Percentiles rank a stretch among this genome's conserved stretches.
Conservation (phyloP, 805 yeast genomes). For the Metschnikowia dekortorum region DNA sequence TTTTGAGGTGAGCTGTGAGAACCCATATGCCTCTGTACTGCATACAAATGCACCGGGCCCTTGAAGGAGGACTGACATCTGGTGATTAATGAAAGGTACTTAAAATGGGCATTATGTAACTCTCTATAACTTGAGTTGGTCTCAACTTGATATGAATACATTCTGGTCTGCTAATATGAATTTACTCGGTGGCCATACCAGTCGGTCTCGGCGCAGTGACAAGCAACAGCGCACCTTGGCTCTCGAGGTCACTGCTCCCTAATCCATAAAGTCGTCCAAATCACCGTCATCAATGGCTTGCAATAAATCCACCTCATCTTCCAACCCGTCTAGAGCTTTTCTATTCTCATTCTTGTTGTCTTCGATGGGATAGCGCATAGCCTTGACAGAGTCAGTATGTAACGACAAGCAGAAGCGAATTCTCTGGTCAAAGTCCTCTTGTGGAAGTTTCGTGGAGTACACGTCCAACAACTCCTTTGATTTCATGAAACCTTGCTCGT, state of each 20-base stretch:
- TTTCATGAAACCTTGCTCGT: slow-evolving; percentile 86
- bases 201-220: too few species aligned
- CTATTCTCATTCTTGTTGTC: slow-evolving; percentile 28
- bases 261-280: slow-evolving; percentile 46
- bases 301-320: slow-evolving; percentile 40
- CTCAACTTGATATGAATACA: neutral
- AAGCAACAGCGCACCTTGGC: neutral
- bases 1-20: neutral
- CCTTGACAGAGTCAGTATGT: slow-evolving; percentile 88
- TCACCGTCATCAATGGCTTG: slow-evolving; percentile 55
- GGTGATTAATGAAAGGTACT: too few species aligned
- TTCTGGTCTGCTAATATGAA: too few species aligned
- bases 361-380: slow-evolving; percentile 82
- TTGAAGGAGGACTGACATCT: too few species aligned
- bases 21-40: neutral
- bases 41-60: neutral
- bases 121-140: neutral
- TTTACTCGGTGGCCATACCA: too few species aligned
- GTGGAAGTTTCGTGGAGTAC: slow-evolving; percentile 85
- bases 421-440: slow-evolving; percentile 84
- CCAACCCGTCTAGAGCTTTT: slow-evolving; percentile 29
- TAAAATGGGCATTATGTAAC: neutral
- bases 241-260: slow-evolving; percentile 3
- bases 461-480: slow-evolving; percentile 81
- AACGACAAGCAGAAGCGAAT: slow-evolving; percentile 85